A percentile compares a stretch with the other conserved stretches of the same genome.
Conservation (phyloP, 768 basidiomycete species). For the Naganishia randhawae region DNA sequence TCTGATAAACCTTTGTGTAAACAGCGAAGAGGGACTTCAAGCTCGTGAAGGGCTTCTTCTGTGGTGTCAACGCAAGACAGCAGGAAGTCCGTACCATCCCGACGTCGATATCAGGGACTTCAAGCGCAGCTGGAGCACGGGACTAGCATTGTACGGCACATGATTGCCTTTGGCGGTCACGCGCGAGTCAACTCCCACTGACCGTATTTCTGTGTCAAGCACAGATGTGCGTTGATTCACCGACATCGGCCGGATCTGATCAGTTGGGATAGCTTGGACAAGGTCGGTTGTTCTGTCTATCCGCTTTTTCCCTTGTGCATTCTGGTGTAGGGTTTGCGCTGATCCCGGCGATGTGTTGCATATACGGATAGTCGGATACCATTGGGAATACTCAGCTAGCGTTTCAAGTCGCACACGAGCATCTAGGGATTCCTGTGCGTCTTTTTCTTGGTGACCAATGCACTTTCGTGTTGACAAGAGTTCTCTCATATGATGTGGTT, state of each 20-base stretch:
- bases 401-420: slow-evolving; percentile 79
- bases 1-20: not conserved
- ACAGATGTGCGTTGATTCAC: slow-evolving; percentile 93
- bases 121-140: slow-evolving; percentile 86
- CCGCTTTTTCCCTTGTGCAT: too few species aligned
- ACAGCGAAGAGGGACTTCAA: slow-evolving; percentile 94
- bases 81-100: slow-evolving; percentile 60
- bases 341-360: slow-evolving; percentile 56
- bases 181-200: too few species aligned
- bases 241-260: slow-evolving; percentile 93
- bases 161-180: not conserved
- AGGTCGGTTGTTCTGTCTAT: slow-evolving; percentile 53
- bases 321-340: too few species aligned
- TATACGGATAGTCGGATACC: slow-evolving; percentile 55
- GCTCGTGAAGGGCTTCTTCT: slow-evolving; percentile 94
- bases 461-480: too few species aligned
- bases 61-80: slow-evolving; percentile 97
- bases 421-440: slow-evolving; percentile 83
- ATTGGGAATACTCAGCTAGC: slow-evolving; percentile 81
- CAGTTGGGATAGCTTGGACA: slow-evolving; percentile 80
- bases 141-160: slow-evolving; percentile 73
- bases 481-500: too few species aligned
- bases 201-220: not conserved
- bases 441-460: too few species aligned
- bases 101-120: slow-evolving; percentile 91